These are phyloP conservation scores for Canna indica DNA, from an alignment of 176 grass and related monocot species.

Conservation along the genomic window DNA sequence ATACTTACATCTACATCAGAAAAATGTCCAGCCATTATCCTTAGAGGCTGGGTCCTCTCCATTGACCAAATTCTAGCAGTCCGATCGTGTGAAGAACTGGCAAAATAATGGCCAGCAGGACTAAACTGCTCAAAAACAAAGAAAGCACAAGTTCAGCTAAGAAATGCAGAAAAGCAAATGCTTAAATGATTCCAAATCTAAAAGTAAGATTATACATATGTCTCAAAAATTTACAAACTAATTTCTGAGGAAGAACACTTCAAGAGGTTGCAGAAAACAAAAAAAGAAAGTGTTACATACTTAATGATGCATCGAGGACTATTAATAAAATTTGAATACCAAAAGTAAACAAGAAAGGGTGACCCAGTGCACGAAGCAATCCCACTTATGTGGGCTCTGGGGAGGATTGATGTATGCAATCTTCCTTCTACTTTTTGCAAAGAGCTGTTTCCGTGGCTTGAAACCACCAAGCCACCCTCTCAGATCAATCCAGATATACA, in stretches of 20 bases:
- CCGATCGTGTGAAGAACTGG: slow-evolving; percentile 91
- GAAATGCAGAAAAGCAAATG: background rate
- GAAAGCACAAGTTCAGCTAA: background rate
- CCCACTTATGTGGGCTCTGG: no score
- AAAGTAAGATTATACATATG: background rate
- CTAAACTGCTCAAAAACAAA: slow-evolving; percentile 56
- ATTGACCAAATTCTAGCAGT: slow-evolving; percentile 98
- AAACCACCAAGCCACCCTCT: no score
- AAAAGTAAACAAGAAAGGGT: no score
- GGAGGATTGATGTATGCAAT: no score
- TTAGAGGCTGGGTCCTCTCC: slow-evolving; percentile 90
- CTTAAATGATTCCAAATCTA: background rate
- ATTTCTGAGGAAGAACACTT: background rate
- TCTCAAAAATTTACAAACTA: background rate
- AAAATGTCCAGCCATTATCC: slow-evolving; percentile 91
- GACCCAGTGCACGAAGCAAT: no score
- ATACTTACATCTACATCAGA: slow-evolving; percentile 96
- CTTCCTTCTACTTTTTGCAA: no score
- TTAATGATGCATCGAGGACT: background rate
- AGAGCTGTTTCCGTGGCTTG: no score
- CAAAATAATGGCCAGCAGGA: slow-evolving; percentile 95
- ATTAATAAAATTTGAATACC: background rate
- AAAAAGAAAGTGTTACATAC: background rate
- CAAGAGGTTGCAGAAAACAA: background rate
- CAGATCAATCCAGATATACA: background rate